These are phyloP conservation scores for Catunica adiposa DNA, from an alignment of 2,329 filamentous ascomycete genomes.

Conservation along the genomic window DNA sequence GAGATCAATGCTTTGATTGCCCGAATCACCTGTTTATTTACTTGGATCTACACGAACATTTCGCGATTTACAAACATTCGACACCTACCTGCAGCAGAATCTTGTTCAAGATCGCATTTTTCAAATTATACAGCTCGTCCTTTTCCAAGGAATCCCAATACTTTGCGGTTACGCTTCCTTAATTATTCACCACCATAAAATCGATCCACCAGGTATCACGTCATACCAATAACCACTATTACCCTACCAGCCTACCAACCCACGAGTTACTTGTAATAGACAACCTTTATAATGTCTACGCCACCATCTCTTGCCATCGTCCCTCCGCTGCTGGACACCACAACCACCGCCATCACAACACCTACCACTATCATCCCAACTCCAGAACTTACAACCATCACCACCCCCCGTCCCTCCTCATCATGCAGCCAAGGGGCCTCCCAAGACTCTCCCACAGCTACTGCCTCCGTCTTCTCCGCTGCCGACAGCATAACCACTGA, in stretches of 20 bases:
- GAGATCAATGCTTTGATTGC: neutral
- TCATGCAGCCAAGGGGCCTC: constrained; percentile 3
- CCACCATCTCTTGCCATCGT: constrained; percentile 7
- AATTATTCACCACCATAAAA: neutral
- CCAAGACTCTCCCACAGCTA: constrained; percentile 3
- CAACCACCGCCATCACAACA: neutral
- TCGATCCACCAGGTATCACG: neutral
- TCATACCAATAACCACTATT: neutral
- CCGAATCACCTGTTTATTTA: neutral
- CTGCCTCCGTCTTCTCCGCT: constrained; percentile 7
- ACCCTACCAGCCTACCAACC: neutral
- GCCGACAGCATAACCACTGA: constrained; percentile 10
- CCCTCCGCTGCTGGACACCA: neutral
- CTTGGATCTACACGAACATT: neutral
- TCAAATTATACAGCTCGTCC: neutral
- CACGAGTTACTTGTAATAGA: neutral
- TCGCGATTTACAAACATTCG: neutral
- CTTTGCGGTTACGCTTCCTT: no score
- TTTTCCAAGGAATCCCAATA: neutral
- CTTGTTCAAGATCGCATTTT: no score
- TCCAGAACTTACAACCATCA: neutral
- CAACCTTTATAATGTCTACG: constrained; percentile 2
- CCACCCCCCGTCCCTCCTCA: neutral
- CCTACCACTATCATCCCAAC: neutral
- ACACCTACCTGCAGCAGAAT: neutral